These are phyloP conservation scores for Cardiospermum halicacabum DNA, from an alignment of 345 rosid species.

Conservation along the genomic window DNA sequence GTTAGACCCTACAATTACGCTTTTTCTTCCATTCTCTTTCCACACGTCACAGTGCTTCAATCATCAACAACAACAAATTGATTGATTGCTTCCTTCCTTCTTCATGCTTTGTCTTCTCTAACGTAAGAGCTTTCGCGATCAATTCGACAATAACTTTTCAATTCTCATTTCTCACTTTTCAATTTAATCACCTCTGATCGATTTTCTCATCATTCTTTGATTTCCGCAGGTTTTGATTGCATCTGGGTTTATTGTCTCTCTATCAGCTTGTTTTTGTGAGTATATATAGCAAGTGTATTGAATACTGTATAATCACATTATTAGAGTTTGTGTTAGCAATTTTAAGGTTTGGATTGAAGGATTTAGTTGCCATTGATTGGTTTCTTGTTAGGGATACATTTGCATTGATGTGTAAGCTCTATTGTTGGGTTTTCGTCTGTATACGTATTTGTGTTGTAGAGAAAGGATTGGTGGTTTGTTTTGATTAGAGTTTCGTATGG, in stretches of 20 bases:
- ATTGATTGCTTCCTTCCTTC: background rate
- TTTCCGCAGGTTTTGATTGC: background rate
- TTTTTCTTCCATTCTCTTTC: constrained; percentile 12
- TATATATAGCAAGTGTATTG: too few species aligned
- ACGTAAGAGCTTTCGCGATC: constrained; percentile 2
- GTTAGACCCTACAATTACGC: constrained; percentile 33
- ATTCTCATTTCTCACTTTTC: background rate
- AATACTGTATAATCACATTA: background rate
- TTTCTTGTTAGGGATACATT: background rate
- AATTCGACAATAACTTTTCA: background rate
- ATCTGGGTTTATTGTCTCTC: constrained; percentile 10
- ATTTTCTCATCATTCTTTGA: background rate
- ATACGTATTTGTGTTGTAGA: background rate
- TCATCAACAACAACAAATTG: constrained; percentile 4
- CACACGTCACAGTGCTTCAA: background rate
- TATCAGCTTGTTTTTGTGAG: constrained; percentile 10
- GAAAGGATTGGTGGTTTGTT: constrained; percentile 11
- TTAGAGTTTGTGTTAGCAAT: background rate
- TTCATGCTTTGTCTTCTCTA: constrained; percentile 26
- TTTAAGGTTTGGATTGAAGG: background rate
- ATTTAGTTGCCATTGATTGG: background rate
- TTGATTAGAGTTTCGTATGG: constrained; percentile 37
- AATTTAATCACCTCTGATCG: background rate
- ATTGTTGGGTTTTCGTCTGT: background rate
- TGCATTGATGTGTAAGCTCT: background rate